phyloP scores from a whole-genome alignment of 1,139 yeast species.

The Hansenula sp. region DNA sequence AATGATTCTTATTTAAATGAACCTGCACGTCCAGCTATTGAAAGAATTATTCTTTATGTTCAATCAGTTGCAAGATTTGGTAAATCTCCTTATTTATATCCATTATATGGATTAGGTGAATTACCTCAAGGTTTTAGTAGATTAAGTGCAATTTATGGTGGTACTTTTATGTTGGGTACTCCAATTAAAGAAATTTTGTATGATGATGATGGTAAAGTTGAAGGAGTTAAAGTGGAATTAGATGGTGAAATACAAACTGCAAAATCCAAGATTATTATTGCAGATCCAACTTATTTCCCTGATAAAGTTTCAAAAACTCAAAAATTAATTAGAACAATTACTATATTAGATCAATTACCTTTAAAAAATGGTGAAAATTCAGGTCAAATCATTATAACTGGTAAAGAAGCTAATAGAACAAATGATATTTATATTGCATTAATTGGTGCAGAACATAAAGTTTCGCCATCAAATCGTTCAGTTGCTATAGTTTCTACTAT shows the following conservation, averaged over 20 bases:
- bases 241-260: slow-evolving; percentile 66
- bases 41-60: slow-evolving; percentile 79
- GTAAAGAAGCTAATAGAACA: slow-evolving; percentile 89
- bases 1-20: slow-evolving; percentile 85
- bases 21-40: slow-evolving; percentile 91
- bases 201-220: slow-evolving; percentile 66
- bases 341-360: slow-evolving; percentile 84
- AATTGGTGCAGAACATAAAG: slow-evolving; percentile 86
- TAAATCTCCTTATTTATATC: slow-evolving; percentile 93
- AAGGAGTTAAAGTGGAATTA: slow-evolving; percentile 77
- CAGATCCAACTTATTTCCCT: slow-evolving; percentile 98
- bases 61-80: slow-evolving; percentile 94
- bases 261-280: slow-evolving; percentile 89
- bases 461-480: slow-evolving; percentile 84
- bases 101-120: slow-evolving; percentile 95
- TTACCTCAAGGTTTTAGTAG: slow-evolving; percentile 98
- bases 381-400: slow-evolving; percentile 91
- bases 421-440: slow-evolving; percentile 94
- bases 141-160: slow-evolving; percentile 95
- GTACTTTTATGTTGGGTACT: slow-evolving; percentile 96
- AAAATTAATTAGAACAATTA: slow-evolving; percentile 90
- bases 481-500: slow-evolving; percentile 93
- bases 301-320: slow-evolving; percentile 78
- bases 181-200: slow-evolving; percentile 88
- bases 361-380: slow-evolving; percentile 83